Conservation (phyloP, 2,329 filamentous ascomycete species). For the Rhinocladiella mackenziei region DNA sequence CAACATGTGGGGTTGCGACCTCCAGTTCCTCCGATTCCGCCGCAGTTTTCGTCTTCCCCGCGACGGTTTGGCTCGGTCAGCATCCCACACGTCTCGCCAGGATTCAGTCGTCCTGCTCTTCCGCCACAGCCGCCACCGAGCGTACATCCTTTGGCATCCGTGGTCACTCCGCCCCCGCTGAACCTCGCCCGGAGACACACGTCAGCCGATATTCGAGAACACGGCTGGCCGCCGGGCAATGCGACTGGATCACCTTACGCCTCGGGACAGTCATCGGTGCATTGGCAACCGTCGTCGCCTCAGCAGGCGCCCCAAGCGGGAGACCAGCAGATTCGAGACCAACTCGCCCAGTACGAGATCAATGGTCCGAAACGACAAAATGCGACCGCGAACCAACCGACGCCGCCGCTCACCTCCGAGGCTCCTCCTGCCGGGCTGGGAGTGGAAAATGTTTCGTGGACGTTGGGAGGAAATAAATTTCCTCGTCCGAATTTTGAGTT, state of each 20-base stretch:
- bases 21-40: slow-evolving; percentile 34
- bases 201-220: slow-evolving; percentile 88
- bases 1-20: slow-evolving; percentile 28
- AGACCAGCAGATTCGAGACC: slow-evolving; percentile 61
- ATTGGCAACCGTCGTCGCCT: slow-evolving; percentile 60
- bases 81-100: slow-evolving; percentile 63
- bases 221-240: slow-evolving; percentile 63
- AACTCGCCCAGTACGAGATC: slow-evolving; percentile 63
- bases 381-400: slow-evolving; percentile 18
- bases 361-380: slow-evolving; percentile 49
- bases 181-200: slow-evolving; percentile 83
- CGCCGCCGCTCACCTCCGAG: slow-evolving; percentile 21
- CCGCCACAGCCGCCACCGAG: slow-evolving; percentile 67
- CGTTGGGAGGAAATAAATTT: slow-evolving; percentile 24
- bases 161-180: slow-evolving; percentile 53
- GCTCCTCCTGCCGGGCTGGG: slow-evolving; percentile 23
- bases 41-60: slow-evolving; percentile 74
- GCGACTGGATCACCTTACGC: slow-evolving; percentile 58
- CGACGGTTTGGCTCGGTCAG: slow-evolving; percentile 86
- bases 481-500: slow-evolving; percentile 26
- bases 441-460: slow-evolving; percentile 25
- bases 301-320: slow-evolving; percentile 35
- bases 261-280: slow-evolving; percentile 57
- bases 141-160: slow-evolving; percentile 54
- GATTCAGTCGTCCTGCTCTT: slow-evolving; percentile 66